Evolutionary conservation across 257 asterid species (phyloP), one percentile per base, ranked within the genome.

Genomic region (Cynanchum wilfordii): DNA sequence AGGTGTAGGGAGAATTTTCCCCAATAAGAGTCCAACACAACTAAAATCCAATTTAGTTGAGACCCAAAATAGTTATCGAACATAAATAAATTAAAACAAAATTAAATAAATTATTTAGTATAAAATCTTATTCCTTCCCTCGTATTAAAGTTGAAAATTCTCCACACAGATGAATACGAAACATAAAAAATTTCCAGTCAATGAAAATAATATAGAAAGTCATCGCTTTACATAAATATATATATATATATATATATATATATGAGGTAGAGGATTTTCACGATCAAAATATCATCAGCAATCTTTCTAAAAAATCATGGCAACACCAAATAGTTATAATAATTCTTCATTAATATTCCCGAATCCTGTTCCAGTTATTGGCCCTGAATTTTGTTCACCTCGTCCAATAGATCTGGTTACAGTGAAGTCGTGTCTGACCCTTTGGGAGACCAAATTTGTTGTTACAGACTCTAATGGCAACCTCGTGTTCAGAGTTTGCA

Each of bases 401-500:
- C 9, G 72, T 25, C 77, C 79, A 2, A 20, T 82, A 19, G 76
- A 82, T 69, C 74, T 87, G 0, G 67, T 63, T 2, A 79, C 82
- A 27, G 57, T 52, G 0, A 82, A 69, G 36, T 78, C 77, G 72
- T 54, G 66, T 2, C 33, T 81, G 2, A 71, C 29, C 19, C 22
- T 74, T 3, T 1, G 19, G 1, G 38, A 66, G 4, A 29, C 66
- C 7, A 79, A 78, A 38, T 75, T 71, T 17, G 68, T 55, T 15
- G 80, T 80, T 20, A 60, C 58, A 4, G 81, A 84, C 49, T 73
- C 20, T 1, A 72, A 79, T 24, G 88, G 82, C 3, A 76, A 73
- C 57, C 17, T 75, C 2, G 5, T 84, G 65, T 88, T 88, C 76
- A 81, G 55, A 50, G 84, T 85, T 15, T 24, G 60, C 36, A 59